A percentile compares a stretch with the other conserved stretches of the same genome.
Conservation (phyloP, 2,329 filamentous ascomycete species). For the Paecilomyces niveus region DNA sequence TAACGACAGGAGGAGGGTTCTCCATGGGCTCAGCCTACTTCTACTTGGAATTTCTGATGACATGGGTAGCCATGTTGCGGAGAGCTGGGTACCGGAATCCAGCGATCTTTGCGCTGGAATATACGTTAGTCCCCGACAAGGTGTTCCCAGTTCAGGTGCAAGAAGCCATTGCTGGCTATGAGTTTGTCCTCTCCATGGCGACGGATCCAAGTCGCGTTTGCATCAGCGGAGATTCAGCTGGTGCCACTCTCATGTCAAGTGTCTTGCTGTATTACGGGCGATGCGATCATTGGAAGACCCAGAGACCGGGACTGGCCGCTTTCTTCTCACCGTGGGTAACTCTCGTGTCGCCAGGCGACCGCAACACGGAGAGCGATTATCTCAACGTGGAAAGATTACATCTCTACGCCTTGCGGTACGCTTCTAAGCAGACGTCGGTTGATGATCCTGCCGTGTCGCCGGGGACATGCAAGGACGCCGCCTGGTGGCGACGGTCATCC, state of each 20-base stretch:
- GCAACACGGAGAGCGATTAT: constrained; percentile 67
- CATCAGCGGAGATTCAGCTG: constrained; percentile 73
- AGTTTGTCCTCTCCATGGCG: constrained; percentile 51
- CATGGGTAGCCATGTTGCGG: constrained; percentile 61
- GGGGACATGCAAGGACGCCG: constrained; percentile 58
- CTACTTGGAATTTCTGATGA: constrained; percentile 75
- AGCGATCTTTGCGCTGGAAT: constrained; percentile 73
- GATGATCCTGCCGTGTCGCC: constrained; percentile 60
- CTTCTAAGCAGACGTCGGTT: constrained; percentile 43
- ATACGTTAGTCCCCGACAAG: constrained; percentile 67
- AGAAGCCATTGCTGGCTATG: constrained; percentile 63
- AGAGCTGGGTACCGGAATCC: constrained; percentile 64
- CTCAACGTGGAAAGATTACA: constrained; percentile 61
- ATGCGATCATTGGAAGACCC: constrained; percentile 20
- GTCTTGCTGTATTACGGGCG: constrained; percentile 59
- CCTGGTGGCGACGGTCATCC: constrained; percentile 60
- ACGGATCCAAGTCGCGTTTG: constrained; percentile 56
- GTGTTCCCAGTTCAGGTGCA: constrained; percentile 66
- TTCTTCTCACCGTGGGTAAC: constrained; percentile 78
- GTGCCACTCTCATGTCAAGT: constrained; percentile 65
- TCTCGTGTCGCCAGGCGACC: constrained; percentile 60
- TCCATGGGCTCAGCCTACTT: constrained; percentile 76
- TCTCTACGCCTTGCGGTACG: constrained; percentile 64
- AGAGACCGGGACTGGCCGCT: constrained; percentile 55
- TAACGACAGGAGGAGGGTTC: constrained; percentile 63